Percentiles rank a stretch among this genome's conserved stretches.
Conservation (phyloP, 148 eudicot species). For the Simmondsia chinensis region DNA sequence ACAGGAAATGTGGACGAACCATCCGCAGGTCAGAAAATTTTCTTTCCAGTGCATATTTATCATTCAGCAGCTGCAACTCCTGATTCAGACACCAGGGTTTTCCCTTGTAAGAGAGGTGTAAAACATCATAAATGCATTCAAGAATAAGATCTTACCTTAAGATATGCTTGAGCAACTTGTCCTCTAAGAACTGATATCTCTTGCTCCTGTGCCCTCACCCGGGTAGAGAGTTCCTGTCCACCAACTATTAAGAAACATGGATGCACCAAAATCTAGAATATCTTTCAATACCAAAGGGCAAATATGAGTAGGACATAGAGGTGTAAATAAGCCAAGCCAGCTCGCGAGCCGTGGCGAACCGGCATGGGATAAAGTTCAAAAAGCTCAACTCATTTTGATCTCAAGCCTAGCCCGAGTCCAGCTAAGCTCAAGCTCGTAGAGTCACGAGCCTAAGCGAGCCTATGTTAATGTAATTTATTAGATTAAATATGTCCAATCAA, state of each 20-base stretch:
- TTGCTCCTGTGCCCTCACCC: conserved; percentile 43
- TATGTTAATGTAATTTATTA: no score
- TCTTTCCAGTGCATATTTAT: conserved; percentile 67
- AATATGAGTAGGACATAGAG: no score
- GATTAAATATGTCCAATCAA: no score
- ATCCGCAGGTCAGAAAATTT: conserved; percentile 69
- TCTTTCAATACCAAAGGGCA: no score
- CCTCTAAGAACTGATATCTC: conserved; percentile 49
- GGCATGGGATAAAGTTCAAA: no score
- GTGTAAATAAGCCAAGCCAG: no score
- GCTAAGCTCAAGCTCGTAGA: no score
- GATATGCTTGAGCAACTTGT: conserved; percentile 61
- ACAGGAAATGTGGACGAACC: no score
- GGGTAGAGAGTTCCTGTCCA: conserved; percentile 51
- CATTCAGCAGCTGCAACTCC: conserved; percentile 79
- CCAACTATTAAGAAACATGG: conserved; percentile 8
- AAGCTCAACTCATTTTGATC: no score
- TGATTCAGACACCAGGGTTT: conserved; percentile 18
- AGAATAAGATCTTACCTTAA: conserved; percentile 30
- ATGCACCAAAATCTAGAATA: background rate
- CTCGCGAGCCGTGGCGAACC: no score
- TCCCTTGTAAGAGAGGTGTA: conserved; percentile 6
- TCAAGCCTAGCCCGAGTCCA: no score
- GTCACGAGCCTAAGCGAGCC: no score
- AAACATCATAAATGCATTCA: background rate